Base-by-base conservation (phyloP, 78 protist genomes). In the Dictyostelium purpureum region DNA sequence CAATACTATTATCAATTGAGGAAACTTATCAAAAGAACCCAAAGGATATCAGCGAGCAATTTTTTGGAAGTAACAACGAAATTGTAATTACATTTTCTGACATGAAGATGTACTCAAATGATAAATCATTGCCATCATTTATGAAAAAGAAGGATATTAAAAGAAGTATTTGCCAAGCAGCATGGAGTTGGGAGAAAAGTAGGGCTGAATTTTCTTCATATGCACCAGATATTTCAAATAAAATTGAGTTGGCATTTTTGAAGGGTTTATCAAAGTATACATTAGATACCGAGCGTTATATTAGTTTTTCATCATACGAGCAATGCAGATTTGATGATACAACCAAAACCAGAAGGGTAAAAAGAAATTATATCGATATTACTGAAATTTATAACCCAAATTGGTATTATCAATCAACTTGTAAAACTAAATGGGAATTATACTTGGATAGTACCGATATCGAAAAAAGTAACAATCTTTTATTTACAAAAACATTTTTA, bases 141-240 rank as follows among this genome's bases (percentile, higher is more conserved):
- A n/a, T n/a, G n/a, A n/a, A n/a, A n/a, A 70, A 28, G 10, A 40
- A 51, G 26, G 11, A 49, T 6, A 31, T 85, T 2, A 54, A 45
- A 35, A 85, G 82, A 85, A 11, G 24, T 10, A 35, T 42, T 4
- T 18, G 35, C 9, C 54, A 31, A 42, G 47, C 82, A 4, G 26
- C 73, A 26, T 85, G 92, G 92, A 37, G 45, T 6, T 85, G 92
- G 92, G 92, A 85, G 61, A 85, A 85, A 28, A 6, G 45, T 11
- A 85, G 92, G 59, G 80, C 77, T 33, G 83, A 66, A 24, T 85
- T 73, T 45, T 42, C 31, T n/a, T 71, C 82, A 4, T 85, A 56
- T 2, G 61, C 52, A 11, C 26, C 26, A 2, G 76, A 70, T 4
- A 19, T 73, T 3, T 85, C 83, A 6, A 59, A 73, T 2, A 56